Evolutionary conservation across 208 protist species (phyloP).

Genomic region (Leishmania lainsoni): DNA sequence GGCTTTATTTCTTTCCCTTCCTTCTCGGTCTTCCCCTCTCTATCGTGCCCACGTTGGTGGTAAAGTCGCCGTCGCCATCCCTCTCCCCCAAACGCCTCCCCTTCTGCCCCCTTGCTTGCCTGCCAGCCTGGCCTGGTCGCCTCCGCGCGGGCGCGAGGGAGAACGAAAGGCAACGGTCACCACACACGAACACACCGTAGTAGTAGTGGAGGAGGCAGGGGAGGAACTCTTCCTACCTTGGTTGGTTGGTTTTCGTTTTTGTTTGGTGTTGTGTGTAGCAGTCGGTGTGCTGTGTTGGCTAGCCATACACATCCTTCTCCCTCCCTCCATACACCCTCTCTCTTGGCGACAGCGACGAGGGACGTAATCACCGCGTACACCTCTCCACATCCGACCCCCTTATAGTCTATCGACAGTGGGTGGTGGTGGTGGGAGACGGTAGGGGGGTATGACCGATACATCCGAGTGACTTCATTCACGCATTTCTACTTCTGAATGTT

Average conservation of each 20-base stretch:
- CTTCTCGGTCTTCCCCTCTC: not conserved
- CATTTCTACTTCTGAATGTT: not conserved
- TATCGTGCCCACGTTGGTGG: not conserved
- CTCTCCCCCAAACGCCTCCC: not conserved
- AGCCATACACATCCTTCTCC: not conserved
- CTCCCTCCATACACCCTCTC: not conserved
- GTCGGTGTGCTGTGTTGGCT: not conserved
- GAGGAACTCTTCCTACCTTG: too few species aligned
- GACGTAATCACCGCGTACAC: not conserved
- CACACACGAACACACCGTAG: not conserved
- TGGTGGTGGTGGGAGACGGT: not conserved
- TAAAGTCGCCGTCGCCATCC: not conserved
- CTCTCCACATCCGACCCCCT: not conserved
- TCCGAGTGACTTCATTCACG: not conserved
- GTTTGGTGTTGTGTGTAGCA: not conserved
- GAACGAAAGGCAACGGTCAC: not conserved
- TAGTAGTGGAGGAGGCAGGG: not conserved
- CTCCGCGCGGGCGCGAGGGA: not conserved
- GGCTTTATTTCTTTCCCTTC: not conserved
- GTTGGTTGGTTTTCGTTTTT: not conserved
- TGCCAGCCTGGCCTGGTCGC: not conserved
- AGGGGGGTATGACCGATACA: not conserved
- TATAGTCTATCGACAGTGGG: not conserved
- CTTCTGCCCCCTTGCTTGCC: not conserved
- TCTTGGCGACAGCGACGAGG: not conserved